Percentiles rank a stretch among this genome's conserved stretches.
Conservation (phyloP, 2,329 filamentous ascomycete genomes). For the Lachnum nothofagi region DNA sequence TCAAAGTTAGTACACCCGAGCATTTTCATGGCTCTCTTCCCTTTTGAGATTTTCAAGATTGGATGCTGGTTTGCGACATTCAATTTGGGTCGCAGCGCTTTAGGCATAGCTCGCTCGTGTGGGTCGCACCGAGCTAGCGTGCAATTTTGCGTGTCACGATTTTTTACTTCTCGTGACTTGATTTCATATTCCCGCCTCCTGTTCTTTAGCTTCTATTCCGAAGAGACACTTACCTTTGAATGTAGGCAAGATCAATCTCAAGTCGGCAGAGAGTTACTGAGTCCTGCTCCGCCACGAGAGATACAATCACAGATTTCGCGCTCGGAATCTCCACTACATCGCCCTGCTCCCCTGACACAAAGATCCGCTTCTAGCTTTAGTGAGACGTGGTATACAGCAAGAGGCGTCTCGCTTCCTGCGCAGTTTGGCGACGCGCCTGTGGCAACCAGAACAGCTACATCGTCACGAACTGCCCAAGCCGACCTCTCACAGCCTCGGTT, state of each 20-base stretch:
- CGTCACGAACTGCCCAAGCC: neutral
- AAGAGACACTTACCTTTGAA: no score
- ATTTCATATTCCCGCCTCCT: no score
- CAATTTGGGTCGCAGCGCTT: no score
- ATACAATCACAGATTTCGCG: neutral
- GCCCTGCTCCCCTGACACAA: neutral
- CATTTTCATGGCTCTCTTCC: no score
- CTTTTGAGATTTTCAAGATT: no score
- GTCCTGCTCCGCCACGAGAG: neutral
- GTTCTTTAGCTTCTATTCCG: no score
- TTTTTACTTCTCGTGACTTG: no score
- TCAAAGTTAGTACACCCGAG: neutral
- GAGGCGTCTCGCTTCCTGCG: constrained; percentile 7
- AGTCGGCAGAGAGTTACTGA: neutral
- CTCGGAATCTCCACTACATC: neutral
- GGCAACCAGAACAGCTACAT: neutral
- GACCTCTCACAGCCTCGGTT: neutral
- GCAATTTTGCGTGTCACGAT: no score
- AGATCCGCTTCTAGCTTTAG: constrained; percentile 7
- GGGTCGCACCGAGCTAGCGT: no score
- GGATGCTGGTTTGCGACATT: no score
- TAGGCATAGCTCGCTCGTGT: no score
- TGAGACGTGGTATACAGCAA: constrained; percentile 14
- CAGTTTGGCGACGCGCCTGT: neutral
- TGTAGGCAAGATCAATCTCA: neutral